Conservation (phyloP, 192 early-diverging fungal genomes). For the Coemansia sp. region DNA sequence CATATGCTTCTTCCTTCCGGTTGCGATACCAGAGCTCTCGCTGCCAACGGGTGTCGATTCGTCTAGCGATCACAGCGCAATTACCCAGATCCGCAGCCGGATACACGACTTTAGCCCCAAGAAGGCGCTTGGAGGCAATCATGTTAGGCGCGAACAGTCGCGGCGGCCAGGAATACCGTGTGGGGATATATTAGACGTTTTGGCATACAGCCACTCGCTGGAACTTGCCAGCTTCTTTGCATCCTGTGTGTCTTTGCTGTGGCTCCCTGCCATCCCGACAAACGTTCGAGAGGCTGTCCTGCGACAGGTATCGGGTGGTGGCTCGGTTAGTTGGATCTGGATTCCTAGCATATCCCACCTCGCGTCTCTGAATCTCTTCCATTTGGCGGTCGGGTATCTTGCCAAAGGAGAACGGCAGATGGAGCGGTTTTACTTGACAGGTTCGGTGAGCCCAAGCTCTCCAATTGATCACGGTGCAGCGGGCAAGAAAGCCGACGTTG, state of each 20-base stretch:
- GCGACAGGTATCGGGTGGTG: neutral
- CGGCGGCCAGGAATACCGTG: conserved; percentile 15
- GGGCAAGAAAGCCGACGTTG: conserved; percentile 4
- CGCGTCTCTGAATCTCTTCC: conserved; percentile 30
- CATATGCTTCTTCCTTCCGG: conserved; percentile 39
- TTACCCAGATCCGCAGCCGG: conserved; percentile 30
- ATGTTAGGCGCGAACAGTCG: conserved; percentile 1
- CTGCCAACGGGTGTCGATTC: conserved; percentile 7
- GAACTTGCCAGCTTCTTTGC: conserved; percentile 33
- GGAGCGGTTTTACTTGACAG: conserved; percentile 38
- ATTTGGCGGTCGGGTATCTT: conserved; percentile 24
- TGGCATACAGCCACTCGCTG: conserved; percentile 22
- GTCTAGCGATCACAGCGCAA: conserved; percentile 20
- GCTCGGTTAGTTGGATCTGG: conserved; percentile 25
- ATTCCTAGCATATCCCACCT: conserved; percentile 32
- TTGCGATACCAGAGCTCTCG: conserved; percentile 26
- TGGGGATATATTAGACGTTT: conserved; percentile 32
- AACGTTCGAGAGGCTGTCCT: conserved; percentile 11
- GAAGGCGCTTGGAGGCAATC: neutral
- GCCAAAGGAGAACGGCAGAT: conserved; percentile 46
- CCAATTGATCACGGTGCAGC: neutral
- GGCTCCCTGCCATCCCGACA: conserved; percentile 30
- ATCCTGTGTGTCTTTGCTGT: conserved; percentile 24
- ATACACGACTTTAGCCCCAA: conserved; percentile 35
- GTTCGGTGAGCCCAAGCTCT: conserved; percentile 4